Conservation (phyloP, 2,329 filamentous ascomycete genomes). For the Ceratocystis destructans region DNA sequence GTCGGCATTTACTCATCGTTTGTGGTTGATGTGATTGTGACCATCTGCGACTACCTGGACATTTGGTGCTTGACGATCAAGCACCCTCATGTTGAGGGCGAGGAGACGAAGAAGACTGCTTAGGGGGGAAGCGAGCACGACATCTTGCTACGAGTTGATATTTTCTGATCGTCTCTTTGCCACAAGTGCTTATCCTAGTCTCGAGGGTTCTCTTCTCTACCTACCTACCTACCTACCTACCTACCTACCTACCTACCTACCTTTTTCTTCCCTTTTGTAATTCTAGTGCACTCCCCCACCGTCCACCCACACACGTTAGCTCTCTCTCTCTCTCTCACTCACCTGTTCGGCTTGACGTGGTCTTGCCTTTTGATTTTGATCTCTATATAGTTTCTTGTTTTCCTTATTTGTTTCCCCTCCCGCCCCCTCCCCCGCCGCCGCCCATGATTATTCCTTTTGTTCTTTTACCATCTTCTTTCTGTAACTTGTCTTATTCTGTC, state of each 20-base stretch:
- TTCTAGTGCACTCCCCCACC: neutral
- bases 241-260: no score
- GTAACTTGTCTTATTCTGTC: no score
- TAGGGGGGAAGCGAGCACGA: slow-evolving; percentile 14
- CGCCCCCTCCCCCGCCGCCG: neutral
- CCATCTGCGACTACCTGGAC: slow-evolving; percentile 94
- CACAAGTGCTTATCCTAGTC: neutral
- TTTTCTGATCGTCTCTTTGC: neutral
- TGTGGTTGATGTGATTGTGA: slow-evolving; percentile 91
- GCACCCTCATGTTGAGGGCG: slow-evolving; percentile 47
- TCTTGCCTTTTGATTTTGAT: neutral
- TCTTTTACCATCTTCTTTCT: no score
- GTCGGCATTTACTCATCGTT: slow-evolving; percentile 95
- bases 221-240: no score
- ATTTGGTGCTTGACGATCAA: slow-evolving; percentile 99
- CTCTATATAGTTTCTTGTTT: neutral
- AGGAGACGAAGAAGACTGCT: slow-evolving; percentile 31
- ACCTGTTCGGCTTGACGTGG: no score
- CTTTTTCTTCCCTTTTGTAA: neutral
- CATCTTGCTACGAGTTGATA: neutral
- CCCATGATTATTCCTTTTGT: neutral
- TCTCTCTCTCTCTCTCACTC: neutral
- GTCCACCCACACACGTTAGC: neutral
- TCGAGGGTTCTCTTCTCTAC: neutral
- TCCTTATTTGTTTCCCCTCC: neutral